These are phyloP conservation scores for Isochrysis galbana DNA, from an alignment of 78 protist genomes.

Conservation along the genomic window DNA sequence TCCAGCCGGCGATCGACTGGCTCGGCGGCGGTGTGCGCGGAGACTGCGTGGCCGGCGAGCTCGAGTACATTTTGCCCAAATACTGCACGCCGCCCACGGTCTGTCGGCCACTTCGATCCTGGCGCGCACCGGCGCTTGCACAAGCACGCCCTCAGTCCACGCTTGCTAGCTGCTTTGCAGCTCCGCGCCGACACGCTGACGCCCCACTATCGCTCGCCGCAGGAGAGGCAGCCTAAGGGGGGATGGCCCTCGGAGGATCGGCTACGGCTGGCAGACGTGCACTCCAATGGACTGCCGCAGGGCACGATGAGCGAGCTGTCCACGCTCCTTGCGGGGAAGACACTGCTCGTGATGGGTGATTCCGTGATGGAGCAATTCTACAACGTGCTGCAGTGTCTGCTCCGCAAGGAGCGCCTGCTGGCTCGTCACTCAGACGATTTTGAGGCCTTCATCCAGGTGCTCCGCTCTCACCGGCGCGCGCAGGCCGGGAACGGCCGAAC, in stretches of 20 bases:
- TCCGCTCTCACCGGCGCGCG: too few relatives aligned
- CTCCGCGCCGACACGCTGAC: too few relatives aligned
- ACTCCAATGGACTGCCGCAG: neutral
- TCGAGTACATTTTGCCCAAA: constrained; percentile 1
- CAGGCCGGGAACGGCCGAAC: too few relatives aligned
- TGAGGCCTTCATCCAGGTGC: too few relatives aligned
- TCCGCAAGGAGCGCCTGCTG: neutral
- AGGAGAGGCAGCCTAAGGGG: neutral
- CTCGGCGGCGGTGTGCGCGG: neutral
- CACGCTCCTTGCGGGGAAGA: neutral
- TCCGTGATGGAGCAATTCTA: constrained; percentile 27
- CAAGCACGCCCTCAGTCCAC: too few relatives aligned
- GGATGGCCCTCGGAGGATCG: constrained; percentile 15
- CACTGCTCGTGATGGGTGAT: constrained; percentile 24
- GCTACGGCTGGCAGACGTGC: neutral
- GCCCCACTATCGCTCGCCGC: too few relatives aligned
- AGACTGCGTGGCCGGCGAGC: constrained; percentile 18
- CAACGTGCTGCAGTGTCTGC: constrained; percentile 8
- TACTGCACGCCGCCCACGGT: neutral
- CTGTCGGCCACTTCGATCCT: neutral
- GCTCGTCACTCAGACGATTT: too few relatives aligned
- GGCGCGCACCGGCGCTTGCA: too few relatives aligned
- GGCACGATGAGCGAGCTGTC: neutral
- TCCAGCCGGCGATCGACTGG: constrained; percentile 9
- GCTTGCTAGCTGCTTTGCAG: too few relatives aligned